These are phyloP conservation scores for Rhododendron williamsianum DNA, from an alignment of 148 eudicot species.

Conservation along the genomic window DNA sequence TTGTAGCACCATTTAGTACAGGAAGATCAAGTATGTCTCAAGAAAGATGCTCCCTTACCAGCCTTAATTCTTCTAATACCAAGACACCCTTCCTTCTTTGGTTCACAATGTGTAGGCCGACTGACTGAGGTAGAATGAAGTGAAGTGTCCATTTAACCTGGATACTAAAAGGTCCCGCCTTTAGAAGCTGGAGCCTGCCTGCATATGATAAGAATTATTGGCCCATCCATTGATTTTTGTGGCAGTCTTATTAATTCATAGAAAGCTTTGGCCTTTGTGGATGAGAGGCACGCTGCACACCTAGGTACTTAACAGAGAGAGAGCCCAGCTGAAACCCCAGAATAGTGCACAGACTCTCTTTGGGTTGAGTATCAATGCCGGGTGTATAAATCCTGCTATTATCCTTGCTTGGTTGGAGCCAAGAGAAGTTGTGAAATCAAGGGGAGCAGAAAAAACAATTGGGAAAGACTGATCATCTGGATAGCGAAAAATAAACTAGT, in stretches of 20 bases:
- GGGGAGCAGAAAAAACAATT: background rate
- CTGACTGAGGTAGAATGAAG: background rate
- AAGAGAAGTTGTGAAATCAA: background rate
- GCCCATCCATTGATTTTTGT: background rate
- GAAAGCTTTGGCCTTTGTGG: background rate
- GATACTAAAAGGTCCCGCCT: background rate
- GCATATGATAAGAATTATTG: background rate
- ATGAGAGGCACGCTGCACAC: background rate
- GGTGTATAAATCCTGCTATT: background rate
- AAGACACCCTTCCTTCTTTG: background rate
- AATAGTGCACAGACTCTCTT: background rate
- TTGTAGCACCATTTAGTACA: background rate
- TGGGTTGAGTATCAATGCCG: background rate
- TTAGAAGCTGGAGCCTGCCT: background rate
- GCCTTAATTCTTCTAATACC: background rate
- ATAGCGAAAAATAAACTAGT: background rate
- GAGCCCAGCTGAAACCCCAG: background rate
- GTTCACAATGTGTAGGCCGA: background rate
- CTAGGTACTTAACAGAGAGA: background rate
- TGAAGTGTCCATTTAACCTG: background rate
- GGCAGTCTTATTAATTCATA: background rate
- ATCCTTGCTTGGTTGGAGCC: background rate
- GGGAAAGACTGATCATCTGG: background rate
- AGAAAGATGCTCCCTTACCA: background rate
- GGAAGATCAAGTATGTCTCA: background rate